Conservation (phyloP, 805 yeast genomes). For the fission yeast (Schizosaccharomyces pombe) region ASM294v3 CU329670.1:1927501-1928000, state of each 20-base stretch:
- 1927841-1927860: too few relatives aligned
- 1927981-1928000: not conserved
- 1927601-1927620: conserved; percentile 52
- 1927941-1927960: too few relatives aligned
- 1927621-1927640: conserved; percentile 73
- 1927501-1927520: conserved; percentile 77
- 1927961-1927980: too few relatives aligned
- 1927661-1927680: conserved; percentile 20
- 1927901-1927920: too few relatives aligned
- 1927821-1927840: not conserved
- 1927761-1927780: not conserved
- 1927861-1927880: too few relatives aligned
- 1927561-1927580: conserved; percentile 62
- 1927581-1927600: conserved; percentile 6
- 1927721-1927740: not conserved
- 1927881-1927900: too few relatives aligned
- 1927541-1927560: conserved; percentile 44
- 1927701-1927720: not conserved
- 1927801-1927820: not conserved
- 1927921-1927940: too few relatives aligned
- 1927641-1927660: conserved; percentile 37
- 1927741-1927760: not conserved
- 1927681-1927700: conserved; percentile 1
- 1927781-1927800: not conserved
- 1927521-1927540: conserved; percentile 73